Evolutionary conservation across 2,329 filamentous ascomycete genomes (phyloP), one percentile per base, ranked within the genome.

Genomic region (Chlorencoelia australis): DNA sequence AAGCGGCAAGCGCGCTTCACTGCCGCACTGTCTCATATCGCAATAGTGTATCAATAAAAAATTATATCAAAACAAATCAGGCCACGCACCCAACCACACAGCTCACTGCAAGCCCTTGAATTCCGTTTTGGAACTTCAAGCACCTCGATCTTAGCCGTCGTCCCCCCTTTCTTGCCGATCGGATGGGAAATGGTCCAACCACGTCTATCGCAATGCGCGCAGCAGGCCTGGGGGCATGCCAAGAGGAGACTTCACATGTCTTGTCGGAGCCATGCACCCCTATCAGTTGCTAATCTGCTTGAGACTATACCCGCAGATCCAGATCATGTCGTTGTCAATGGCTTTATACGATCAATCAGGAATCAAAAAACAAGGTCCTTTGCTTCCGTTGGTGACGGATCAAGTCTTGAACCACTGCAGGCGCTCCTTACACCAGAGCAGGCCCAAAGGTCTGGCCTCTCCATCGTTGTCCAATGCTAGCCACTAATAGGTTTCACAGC

Each of bases 311-410:
- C 71, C 2, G 47, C 57, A 13, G 56, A 62, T 21, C 53, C 62
- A 30, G 60, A 65, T 26, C 58, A 68, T 49, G 66, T 81, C 31
- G 68, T 69, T 39, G 66, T 94, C 49, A 72, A 82, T 56, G 89
- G 88, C 43, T 89, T 82, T 64, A 71, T 95, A 37, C 75, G 84
- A 45, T 89, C 85, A 4, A 79, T 94, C 42, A 74, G 89, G 44
- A 83, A 85, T 58, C 87, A 93, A 66, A 94, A 95, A 58, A 72
- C 72, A 15, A 69, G 82, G 41, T 79, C 82, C 4, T 96, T 98
- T 62, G 80, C 88, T 35, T 75, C 86, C 41, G 68, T 96, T 35
- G 80, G 81, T 8, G 91, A 98, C 66, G 91, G 91, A 29, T 93
- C 87, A 9, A 86, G 82, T 27, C 67, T 84, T 48, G 68, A 79